phyloP scores from a whole-genome alignment of 345 rosid species.

The Crucihimalaya himalaica region DNA sequence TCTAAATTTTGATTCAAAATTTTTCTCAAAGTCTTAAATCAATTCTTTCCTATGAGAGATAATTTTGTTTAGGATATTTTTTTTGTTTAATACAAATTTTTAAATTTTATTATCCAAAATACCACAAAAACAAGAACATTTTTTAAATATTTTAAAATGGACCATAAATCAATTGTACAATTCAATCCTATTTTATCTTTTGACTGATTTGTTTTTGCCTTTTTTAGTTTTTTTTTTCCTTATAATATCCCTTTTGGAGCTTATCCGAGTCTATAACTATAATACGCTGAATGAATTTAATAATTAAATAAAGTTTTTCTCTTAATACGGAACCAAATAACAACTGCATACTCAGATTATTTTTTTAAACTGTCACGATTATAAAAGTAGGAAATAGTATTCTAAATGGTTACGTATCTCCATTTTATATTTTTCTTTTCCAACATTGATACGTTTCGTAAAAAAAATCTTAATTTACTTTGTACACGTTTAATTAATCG shows the following conservation, averaged over 20 bases:
- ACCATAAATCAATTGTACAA: too few species aligned
- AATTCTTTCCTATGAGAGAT: too few species aligned
- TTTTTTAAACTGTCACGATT: neutral
- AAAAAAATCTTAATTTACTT: neutral
- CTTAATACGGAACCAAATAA: neutral
- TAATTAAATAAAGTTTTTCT: neutral
- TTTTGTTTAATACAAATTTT: too few species aligned
- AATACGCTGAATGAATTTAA: neutral
- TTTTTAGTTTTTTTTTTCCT: neutral
- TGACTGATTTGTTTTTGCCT: neutral
- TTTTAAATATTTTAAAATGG: too few species aligned
- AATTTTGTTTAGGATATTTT: too few species aligned
- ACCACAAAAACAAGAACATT: too few species aligned
- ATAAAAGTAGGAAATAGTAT: neutral
- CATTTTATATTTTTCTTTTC: neutral
- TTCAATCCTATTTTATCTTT: too few species aligned
- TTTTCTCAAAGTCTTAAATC: too few species aligned
- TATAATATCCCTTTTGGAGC: neutral
- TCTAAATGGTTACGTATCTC: slow-evolving; percentile 25
- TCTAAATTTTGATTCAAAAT: too few species aligned
- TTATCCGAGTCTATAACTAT: neutral
- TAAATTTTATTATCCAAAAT: too few species aligned
- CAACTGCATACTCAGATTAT: too few species aligned
- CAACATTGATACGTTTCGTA: neutral
- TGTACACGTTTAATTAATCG: neutral